A percentile compares a stretch with the other conserved stretches of the same genome.
Evolutionary conservation across 2,329 filamentous ascomycete genomes (phyloP).

Genomic region (Coniella lustricola): DNA sequence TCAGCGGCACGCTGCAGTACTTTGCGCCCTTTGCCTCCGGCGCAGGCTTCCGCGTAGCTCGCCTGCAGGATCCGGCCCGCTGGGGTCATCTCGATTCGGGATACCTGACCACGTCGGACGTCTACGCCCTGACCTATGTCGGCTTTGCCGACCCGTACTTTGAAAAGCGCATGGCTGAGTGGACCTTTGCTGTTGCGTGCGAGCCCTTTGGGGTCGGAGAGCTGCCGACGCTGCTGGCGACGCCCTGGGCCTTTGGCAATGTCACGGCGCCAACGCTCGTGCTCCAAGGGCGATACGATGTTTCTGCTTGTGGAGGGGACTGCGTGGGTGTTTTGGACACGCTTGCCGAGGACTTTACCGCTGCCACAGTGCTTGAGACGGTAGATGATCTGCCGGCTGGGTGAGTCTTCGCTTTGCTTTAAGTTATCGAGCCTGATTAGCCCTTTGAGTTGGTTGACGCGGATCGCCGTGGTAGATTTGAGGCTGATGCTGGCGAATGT

Average conservation of each 20-base stretch:
- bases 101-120: constrained; percentile 22
- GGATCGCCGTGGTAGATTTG: too few relatives aligned
- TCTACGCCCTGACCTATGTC: constrained; percentile 22
- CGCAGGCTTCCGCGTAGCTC: constrained; percentile 23
- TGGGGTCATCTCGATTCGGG: constrained; percentile 23
- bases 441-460: too few relatives aligned
- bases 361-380: constrained; percentile 19
- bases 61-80: constrained; percentile 18
- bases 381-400: constrained; percentile 25
- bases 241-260: constrained; percentile 17
- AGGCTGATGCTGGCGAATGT: background rate
- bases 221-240: constrained; percentile 23
- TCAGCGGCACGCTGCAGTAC: constrained; percentile 22
- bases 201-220: constrained; percentile 25
- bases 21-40: constrained; percentile 24
- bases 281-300: constrained; percentile 23
- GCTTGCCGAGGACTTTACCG: constrained; percentile 17
- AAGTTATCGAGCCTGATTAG: too few relatives aligned
- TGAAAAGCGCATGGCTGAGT: constrained; percentile 23
- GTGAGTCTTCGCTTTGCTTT: constrained; percentile 16
- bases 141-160: constrained; percentile 22
- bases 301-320: constrained; percentile 25
- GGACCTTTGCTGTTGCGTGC: constrained; percentile 22
- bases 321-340: constrained; percentile 21
- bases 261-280: constrained; percentile 22